These are phyloP conservation scores for Gamarada debralockiae DNA, from an alignment of 495 filamentous ascomycete genomes.

Conservation along the genomic window DNA sequence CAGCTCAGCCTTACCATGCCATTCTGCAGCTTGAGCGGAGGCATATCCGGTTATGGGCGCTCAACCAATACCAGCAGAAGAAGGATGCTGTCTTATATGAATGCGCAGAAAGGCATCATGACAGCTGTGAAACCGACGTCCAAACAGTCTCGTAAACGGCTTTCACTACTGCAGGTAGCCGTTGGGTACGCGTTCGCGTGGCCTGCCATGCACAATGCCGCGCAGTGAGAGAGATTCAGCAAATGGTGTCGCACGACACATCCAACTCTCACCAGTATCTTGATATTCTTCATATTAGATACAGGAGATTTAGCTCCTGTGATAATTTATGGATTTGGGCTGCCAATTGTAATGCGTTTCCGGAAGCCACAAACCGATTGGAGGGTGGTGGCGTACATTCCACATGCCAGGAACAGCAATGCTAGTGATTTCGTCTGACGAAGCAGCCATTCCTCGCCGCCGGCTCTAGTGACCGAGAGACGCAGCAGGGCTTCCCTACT, in stretches of 20 bases:
- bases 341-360: not conserved
- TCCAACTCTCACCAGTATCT: too few species aligned
- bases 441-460: slow-evolving; percentile 19
- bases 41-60: too few species aligned
- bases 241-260: too few species aligned
- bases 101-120: not conserved
- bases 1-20: too few species aligned
- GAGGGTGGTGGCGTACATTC: slow-evolving; percentile 10
- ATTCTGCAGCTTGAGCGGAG: too few species aligned
- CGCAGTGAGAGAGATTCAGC: too few species aligned
- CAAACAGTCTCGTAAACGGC: slow-evolving; percentile 15
- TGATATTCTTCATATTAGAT: not conserved
- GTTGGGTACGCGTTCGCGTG: slow-evolving; percentile 6
- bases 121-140: slow-evolving; percentile 13
- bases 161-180: slow-evolving; percentile 13
- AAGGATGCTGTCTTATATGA: too few species aligned
- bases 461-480: slow-evolving; percentile 3
- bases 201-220: not conserved
- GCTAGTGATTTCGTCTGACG: slow-evolving; percentile 2
- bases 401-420: slow-evolving; percentile 6
- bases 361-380: not conserved
- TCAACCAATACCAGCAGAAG: too few species aligned
- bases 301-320: not conserved
- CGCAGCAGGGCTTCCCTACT: slow-evolving; percentile 5
- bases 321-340: not conserved